Evolutionary conservation across 192 early-diverging fungal genomes (phyloP).

Genomic region (Coemansia sp.): DNA sequence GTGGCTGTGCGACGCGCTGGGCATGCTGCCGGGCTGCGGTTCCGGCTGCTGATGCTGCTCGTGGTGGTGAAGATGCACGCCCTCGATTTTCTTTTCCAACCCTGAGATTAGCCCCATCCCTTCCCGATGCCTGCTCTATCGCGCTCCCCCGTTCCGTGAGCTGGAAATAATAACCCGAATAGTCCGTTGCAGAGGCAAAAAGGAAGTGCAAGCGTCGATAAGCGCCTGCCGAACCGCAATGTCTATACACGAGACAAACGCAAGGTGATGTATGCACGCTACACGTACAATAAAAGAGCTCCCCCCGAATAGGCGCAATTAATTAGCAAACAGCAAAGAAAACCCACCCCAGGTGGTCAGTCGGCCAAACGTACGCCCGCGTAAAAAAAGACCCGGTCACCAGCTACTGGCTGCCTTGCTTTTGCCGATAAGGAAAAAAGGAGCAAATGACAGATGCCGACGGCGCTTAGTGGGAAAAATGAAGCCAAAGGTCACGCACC

Average conservation of each 20-base stretch:
- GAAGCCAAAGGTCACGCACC: neutral
- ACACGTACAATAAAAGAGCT: neutral
- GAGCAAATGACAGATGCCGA: neutral
- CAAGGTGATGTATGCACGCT: neutral
- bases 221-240: too few relatives aligned
- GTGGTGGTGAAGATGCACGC: constrained; percentile 12
- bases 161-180: neutral
- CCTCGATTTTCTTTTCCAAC: constrained; percentile 23
- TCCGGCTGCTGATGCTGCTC: constrained; percentile 15
- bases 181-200: neutral
- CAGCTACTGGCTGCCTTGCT: neutral
- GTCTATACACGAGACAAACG: too few relatives aligned
- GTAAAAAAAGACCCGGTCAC: neutral
- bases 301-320: too few relatives aligned
- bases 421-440: neutral
- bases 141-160: neutral
- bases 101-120: constrained; percentile 40
- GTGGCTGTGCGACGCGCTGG: neutral
- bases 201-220: neutral
- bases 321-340: neutral
- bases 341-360: too few relatives aligned
- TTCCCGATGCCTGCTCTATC: constrained; percentile 3
- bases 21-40: constrained; percentile 1
- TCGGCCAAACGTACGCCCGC: neutral
- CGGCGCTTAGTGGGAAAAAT: neutral